Evolutionary conservation across 441 rosid species (phyloP).

Genomic region (Gossypium davidsonii): DNA sequence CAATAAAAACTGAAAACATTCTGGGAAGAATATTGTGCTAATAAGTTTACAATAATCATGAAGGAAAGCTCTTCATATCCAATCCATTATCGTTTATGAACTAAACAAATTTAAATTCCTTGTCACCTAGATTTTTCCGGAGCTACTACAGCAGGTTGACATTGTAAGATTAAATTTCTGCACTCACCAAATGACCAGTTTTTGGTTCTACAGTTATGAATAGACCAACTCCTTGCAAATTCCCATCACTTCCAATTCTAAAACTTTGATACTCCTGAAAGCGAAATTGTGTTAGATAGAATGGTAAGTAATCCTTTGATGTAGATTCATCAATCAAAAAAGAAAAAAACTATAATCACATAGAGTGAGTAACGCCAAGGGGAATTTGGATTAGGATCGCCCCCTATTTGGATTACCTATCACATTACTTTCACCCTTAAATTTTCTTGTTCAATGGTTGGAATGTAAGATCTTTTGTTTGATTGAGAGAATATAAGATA

Average conservation of each 20-base stretch:
- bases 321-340: not conserved
- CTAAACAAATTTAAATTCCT: not conserved
- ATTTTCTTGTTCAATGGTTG: too few species aligned
- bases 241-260: slow-evolving; percentile 82
- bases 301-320: not conserved
- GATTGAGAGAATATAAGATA: too few species aligned
- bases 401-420: too few species aligned
- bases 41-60: not conserved
- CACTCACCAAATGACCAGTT: slow-evolving; percentile 79
- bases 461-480: too few species aligned
- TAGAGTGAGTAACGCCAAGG: not conserved
- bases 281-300: slow-evolving; percentile 7
- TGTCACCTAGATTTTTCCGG: not conserved
- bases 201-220: slow-evolving; percentile 67
- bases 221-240: slow-evolving; percentile 83
- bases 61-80: not conserved
- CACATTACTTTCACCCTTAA: too few species aligned
- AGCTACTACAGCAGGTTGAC: not conserved
- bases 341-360: not conserved
- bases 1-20: not conserved
- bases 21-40: not conserved
- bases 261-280: slow-evolving; percentile 81
- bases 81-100: not conserved
- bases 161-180: not conserved
- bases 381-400: too few species aligned